Conservation (phyloP, 257 asterid species). For the Jacaranda copaia region DNA sequence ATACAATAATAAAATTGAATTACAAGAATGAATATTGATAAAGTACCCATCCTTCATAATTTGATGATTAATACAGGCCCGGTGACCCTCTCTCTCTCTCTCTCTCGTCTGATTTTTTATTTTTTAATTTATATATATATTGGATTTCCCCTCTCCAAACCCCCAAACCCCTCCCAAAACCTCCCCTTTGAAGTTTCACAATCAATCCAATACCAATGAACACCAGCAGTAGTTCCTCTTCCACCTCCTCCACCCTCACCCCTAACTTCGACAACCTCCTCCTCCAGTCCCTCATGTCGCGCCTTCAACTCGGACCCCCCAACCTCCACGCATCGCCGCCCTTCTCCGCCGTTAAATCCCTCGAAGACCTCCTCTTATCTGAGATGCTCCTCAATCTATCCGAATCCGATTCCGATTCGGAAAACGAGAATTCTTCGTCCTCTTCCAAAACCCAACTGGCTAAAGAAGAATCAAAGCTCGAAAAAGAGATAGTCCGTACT, state of each 20-base stretch:
- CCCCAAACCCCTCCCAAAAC: slow-evolving; percentile 50
- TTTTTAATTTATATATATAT: neutral
- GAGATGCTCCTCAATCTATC: slow-evolving; percentile 60
- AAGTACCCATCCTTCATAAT: too few species aligned
- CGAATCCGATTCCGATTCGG: slow-evolving; percentile 63
- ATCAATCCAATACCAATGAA: slow-evolving; percentile 40
- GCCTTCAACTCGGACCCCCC: slow-evolving; percentile 71
- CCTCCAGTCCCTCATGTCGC: slow-evolving; percentile 83
- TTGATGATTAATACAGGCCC: too few species aligned
- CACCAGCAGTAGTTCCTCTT: slow-evolving; percentile 47
- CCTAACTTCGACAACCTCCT: slow-evolving; percentile 92
- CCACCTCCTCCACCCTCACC: slow-evolving; percentile 46
- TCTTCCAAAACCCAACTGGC: slow-evolving; percentile 78
- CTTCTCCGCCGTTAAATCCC: slow-evolving; percentile 54
- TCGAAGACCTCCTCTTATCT: slow-evolving; percentile 83
- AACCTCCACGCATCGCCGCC: slow-evolving; percentile 53
- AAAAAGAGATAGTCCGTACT: slow-evolving; percentile 76
- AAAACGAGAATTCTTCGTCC: slow-evolving; percentile 42
- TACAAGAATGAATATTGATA: too few species aligned
- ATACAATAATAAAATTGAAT: too few species aligned
- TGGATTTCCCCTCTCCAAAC: neutral
- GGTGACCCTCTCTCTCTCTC: too few species aligned
- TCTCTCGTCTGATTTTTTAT: neutral
- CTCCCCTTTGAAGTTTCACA: slow-evolving; percentile 20
- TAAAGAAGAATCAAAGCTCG: slow-evolving; percentile 84